A percentile compares a stretch with the other conserved stretches of the same genome.
These are phyloP conservation scores for Earliella scabrosa DNA, from an alignment of 1,284 basidiomycete species.

Conservation along the genomic window DNA sequence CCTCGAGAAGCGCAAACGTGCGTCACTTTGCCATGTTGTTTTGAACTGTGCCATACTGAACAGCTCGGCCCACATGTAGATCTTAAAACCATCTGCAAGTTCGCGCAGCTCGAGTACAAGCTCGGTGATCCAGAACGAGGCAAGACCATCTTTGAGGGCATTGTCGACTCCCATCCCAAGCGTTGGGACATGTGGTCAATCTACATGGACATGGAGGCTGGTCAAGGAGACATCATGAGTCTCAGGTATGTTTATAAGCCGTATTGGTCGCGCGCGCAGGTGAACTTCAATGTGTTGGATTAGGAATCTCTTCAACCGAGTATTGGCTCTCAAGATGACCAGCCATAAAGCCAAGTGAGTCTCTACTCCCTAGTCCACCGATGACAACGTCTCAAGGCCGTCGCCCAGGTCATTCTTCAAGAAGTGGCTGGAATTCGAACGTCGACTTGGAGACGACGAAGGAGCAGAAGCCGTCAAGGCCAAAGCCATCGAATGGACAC, in stretches of 20 bases:
- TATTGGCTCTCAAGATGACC: constrained; percentile 85
- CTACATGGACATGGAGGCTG: constrained; percentile 95
- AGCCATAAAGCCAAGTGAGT: constrained; percentile 92
- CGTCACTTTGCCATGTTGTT: constrained; percentile 35
- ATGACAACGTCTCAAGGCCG: not conserved
- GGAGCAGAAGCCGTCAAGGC: constrained; percentile 85
- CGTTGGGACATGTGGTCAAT: constrained; percentile 96
- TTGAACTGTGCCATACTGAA: not conserved
- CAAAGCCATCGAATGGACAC: constrained; percentile 90
- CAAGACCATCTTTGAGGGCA: constrained; percentile 95
- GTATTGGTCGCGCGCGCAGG: no score
- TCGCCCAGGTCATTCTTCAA: constrained; percentile 85
- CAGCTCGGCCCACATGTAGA: constrained; percentile 52
- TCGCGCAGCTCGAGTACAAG: constrained; percentile 96
- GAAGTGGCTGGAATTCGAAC: constrained; percentile 95
- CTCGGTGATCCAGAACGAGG: constrained; percentile 93
- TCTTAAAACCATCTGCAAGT: constrained; percentile 92
- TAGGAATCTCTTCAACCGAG: constrained; percentile 85
- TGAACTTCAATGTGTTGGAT: no score
- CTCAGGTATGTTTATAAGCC: constrained; percentile 61
- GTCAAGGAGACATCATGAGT: constrained; percentile 76
- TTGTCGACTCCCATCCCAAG: constrained; percentile 93
- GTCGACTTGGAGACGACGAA: constrained; percentile 84
- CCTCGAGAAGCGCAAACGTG: constrained; percentile 94
- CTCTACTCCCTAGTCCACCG: no score